Evolutionary conservation across 441 rosid genomes (phyloP).

Genomic region (California macrophylla): DNA sequence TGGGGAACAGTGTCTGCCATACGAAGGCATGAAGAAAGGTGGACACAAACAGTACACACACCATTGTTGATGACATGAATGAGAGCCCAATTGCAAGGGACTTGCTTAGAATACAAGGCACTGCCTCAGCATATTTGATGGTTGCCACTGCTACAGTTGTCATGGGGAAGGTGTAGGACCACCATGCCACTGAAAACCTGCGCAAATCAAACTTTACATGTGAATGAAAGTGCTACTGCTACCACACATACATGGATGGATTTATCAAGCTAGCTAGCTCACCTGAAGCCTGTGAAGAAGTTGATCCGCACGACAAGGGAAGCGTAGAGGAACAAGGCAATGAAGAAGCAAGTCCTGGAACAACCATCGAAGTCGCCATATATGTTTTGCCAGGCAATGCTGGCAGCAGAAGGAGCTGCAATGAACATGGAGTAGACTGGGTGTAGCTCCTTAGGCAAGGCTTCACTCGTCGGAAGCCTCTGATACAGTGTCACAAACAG

Average conservation of each 20-base stretch:
- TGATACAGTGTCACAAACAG: conserved; percentile 87
- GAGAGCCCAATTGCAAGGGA: conserved; percentile 36
- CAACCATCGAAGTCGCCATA: conserved; percentile 58
- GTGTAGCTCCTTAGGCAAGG: conserved; percentile 86
- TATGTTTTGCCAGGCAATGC: conserved; percentile 76
- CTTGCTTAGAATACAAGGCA: conserved; percentile 37
- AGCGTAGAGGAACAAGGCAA: conserved; percentile 27
- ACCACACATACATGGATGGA: no score
- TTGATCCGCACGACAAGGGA: conserved; percentile 66
- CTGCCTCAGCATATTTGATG: conserved; percentile 54
- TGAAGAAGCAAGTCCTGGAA: conserved; percentile 69
- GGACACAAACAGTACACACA: conserved; percentile 41
- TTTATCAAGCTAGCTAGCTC: no score
- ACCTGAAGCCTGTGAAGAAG: conserved; percentile 60
- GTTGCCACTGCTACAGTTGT: conserved; percentile 76
- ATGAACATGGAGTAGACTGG: conserved; percentile 87
- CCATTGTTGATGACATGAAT: conserved; percentile 41
- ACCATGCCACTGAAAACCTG: conserved; percentile 82
- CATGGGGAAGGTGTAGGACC: conserved; percentile 95
- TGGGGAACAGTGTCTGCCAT: conserved; percentile 61
- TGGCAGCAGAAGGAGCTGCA: conserved; percentile 81
- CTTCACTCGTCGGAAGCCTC: conserved; percentile 76
- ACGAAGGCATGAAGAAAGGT: conserved; percentile 66
- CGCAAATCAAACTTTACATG: conserved; percentile 42
- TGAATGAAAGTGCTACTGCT: no score